phyloP scores from a whole-genome alignment of 1,284 basidiomycete species.

The Fistulina hepatica region DNA sequence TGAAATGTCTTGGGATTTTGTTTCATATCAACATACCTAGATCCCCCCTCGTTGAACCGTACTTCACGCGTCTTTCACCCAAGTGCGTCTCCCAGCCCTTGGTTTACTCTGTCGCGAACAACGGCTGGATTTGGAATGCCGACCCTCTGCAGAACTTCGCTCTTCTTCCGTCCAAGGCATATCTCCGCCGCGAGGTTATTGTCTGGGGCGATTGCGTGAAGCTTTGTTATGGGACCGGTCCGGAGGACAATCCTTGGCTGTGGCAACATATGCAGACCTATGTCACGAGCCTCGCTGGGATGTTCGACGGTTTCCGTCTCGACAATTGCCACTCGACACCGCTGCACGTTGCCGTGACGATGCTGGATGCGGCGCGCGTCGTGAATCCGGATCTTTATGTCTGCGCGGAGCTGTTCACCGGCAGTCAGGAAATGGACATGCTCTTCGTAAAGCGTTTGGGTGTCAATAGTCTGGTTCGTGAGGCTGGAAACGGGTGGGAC shows the following conservation, averaged over 20 bases:
- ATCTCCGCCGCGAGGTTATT: constrained; percentile 92
- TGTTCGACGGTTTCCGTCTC: constrained; percentile 92
- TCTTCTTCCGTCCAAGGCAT: constrained; percentile 89
- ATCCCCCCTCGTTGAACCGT: constrained; percentile 73
- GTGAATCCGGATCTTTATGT: constrained; percentile 90
- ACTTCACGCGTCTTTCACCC: constrained; percentile 76
- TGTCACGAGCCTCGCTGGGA: constrained; percentile 65
- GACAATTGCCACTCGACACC: constrained; percentile 99
- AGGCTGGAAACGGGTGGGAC: constrained; percentile 84
- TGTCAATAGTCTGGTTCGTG: constrained; percentile 84
- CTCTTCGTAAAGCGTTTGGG: constrained; percentile 85
- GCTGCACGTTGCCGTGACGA: constrained; percentile 80
- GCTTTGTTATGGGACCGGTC: constrained; percentile 77
- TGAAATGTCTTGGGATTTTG: constrained; percentile 1
- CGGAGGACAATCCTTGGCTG: constrained; percentile 83
- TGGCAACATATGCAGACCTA: constrained; percentile 93
- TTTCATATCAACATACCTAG: constrained; percentile 28
- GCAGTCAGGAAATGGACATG: constrained; percentile 87
- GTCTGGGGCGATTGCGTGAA: constrained; percentile 98
- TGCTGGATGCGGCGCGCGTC: constrained; percentile 86
- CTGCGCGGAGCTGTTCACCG: constrained; percentile 95
- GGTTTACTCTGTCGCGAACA: constrained; percentile 83
- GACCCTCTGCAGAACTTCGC: constrained; percentile 95
- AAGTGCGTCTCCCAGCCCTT: constrained; percentile 52
- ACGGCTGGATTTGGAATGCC: constrained; percentile 98